Base-by-base conservation (phyloP, 1,139 yeast species). In the Yamadazyma triangularis region DNA sequence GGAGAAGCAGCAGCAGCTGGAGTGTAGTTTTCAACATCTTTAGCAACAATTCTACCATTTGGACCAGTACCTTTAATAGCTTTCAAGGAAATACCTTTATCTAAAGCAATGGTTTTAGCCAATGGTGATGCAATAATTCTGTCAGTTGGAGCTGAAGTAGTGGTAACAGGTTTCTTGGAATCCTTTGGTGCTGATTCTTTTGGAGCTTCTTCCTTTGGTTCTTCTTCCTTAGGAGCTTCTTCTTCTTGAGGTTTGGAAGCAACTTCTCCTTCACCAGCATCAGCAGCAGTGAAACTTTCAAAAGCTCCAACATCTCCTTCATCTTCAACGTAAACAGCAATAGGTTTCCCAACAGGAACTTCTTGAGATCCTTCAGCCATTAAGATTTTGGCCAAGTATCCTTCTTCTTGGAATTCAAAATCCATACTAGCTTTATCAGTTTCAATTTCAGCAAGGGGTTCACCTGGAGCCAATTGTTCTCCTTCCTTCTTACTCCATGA, bases 381-480 rank as follows among this genome's bases (percentile, higher is more conserved):
- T 47, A 93, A 70, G 47, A 88, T 80, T 72, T 91, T 86, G 45
- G 98, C 97, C 54, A 91, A 70, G 68, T 58, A 88, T 38, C 98
- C 99, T 38, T 93, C 99, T 50, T 93, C 99, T 69, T 89, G 97
- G 72, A 91, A 91, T 66, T 91, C 99, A 53, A 88, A 91, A 65
- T 93, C 99, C 96, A 91, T 91, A 43, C 89, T 83, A 36, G 99
- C 98, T 72, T 91, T 91, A 61, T 91, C 99, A 45, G 99, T 91
- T 68, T 91, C 98, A 45, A 91, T 83, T 63, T 91, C 98, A 36
- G 96, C 96, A 48, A 91, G 77, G 34, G 93, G 80, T 56, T 89
- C 96, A 60, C 98, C 97, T 18, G 96, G 93, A 16, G 72, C 49
- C 47, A 91, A 76, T 59, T 77, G 64, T 56, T 91, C 97, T 53